Conservation (phyloP, 169 alveolate genomes). For the Eimeria tenella region DNA sequence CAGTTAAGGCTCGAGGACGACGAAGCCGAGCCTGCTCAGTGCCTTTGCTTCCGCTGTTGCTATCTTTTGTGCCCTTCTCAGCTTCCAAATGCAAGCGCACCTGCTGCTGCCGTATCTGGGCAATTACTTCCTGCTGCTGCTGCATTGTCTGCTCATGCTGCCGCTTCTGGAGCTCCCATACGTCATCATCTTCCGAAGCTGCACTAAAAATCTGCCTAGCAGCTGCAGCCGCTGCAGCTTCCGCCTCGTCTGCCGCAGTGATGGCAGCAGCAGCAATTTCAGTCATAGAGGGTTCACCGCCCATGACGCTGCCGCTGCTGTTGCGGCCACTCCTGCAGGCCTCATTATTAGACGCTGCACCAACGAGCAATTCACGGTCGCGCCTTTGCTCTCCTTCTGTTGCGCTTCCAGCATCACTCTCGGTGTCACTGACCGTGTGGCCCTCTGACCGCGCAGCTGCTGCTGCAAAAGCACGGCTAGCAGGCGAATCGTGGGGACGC, state of each 20-base stretch:
- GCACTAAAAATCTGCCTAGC: not conserved
- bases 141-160: slow-evolving; percentile 28
- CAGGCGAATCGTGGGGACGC: not conserved
- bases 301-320: slow-evolving; percentile 43
- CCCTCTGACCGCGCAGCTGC: not conserved
- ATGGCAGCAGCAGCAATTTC: slow-evolving; percentile 36
- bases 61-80: not conserved
- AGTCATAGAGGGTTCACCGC: not conserved
- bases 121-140: slow-evolving; percentile 42
- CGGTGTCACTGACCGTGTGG: not conserved
- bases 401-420: not conserved
- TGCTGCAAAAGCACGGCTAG: slow-evolving; percentile 13
- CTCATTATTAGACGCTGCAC: not conserved
- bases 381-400: not conserved
- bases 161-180: slow-evolving; percentile 66
- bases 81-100: slow-evolving; percentile 19
- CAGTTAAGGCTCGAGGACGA: not conserved
- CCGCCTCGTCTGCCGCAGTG: slow-evolving; percentile 40
- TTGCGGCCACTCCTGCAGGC: slow-evolving; percentile 18
- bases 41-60: slow-evolving; percentile 19
- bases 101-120: slow-evolving; percentile 53
- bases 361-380: not conserved
- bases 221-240: slow-evolving; percentile 53
- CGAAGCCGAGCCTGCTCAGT: not conserved
- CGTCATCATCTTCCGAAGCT: slow-evolving; percentile 4